Evolutionary conservation across 164 flowering plant species (phyloP), one percentile per base, ranked within the genome.

Genomic region (Pachysandra terminalis): DNA sequence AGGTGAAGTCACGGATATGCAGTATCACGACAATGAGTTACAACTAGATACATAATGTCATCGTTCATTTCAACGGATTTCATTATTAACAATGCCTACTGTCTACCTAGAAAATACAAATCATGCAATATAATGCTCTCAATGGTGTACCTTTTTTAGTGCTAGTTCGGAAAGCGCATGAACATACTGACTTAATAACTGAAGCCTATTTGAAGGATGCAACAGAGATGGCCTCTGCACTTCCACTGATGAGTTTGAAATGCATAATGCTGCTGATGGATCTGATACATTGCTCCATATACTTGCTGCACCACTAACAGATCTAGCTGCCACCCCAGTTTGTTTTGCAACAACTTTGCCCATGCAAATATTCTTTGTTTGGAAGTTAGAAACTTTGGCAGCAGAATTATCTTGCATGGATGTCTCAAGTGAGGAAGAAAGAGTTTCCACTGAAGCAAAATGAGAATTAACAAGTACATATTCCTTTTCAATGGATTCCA

Each of bases 401-500:
- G 71, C 60, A 12, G 68, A 68, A 45, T 35, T n/a, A n/a, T n/a
- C 74, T 72, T 62, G 81, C 73, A 74, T 56, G 8, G 87, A 83
- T 58, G 76, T 62, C 74, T 68, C 85, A 67, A 73, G 65, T 19
- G 73, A 76, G 74, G 75, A 79, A 28, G 85, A 79, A 51, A 74
- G 66, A 26, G 61, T 64, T 61, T 75, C 86, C 73, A 67, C 57
- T 41, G 84, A 83, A 67, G 82, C 61, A 74, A 68, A 74, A 78
- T 77, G 73, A 57, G 78, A 63, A 73, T 75, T 76, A 27, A 86
- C 85, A 63, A 86, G 73, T 56, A 86, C 88, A 73, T 86, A 86
- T n/a, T 78, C 90, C 62, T 63, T 82, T 68, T 82, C 87, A 68
- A 86, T 81, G 25, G 67, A 63, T 71, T 83, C 86, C 82, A 81